These are phyloP conservation scores for Fagopyrum homotropicum DNA, from an alignment of 148 eudicot species.

Conservation along the genomic window DNA sequence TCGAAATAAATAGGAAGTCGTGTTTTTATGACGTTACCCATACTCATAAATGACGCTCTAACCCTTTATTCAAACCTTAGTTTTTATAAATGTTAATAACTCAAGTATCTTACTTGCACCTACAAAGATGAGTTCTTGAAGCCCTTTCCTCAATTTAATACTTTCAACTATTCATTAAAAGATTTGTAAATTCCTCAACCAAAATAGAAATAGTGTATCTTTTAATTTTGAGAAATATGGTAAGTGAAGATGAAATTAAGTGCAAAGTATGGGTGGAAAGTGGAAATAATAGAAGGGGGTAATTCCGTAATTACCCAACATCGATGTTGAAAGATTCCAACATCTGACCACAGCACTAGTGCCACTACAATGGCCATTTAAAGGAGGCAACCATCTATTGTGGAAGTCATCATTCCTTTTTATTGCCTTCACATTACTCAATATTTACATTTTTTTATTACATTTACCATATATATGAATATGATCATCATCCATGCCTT, in stretches of 20 bases:
- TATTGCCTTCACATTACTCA: slow-evolving; percentile 13
- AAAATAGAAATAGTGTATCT: too few relatives aligned
- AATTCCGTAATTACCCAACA: not conserved
- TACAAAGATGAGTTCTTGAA: not conserved
- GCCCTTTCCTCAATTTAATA: not conserved
- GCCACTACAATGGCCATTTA: slow-evolving; percentile 3
- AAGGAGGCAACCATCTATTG: slow-evolving; percentile 10
- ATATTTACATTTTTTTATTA: not conserved
- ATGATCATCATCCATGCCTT: not conserved
- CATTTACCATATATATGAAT: too few relatives aligned
- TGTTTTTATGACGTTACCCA: not conserved
- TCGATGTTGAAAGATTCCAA: slow-evolving; percentile 4
- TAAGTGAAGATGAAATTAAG: not conserved
- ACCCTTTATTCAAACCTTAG: not conserved
- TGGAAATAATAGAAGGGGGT: not conserved
- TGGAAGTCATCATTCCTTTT: slow-evolving; percentile 11
- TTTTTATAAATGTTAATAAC: too few relatives aligned
- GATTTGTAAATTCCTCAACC: not conserved
- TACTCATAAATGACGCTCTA: not conserved
- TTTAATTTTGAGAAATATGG: not conserved
- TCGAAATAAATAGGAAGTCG: not conserved
- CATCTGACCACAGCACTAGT: slow-evolving; percentile 10
- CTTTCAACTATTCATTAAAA: not conserved
- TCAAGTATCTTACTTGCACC: too few relatives aligned
- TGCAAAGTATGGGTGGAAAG: too few relatives aligned